Evolutionary conservation across 306 rosid genomes (phyloP).

Genomic region (Elaeagnus macrophylla): DNA sequence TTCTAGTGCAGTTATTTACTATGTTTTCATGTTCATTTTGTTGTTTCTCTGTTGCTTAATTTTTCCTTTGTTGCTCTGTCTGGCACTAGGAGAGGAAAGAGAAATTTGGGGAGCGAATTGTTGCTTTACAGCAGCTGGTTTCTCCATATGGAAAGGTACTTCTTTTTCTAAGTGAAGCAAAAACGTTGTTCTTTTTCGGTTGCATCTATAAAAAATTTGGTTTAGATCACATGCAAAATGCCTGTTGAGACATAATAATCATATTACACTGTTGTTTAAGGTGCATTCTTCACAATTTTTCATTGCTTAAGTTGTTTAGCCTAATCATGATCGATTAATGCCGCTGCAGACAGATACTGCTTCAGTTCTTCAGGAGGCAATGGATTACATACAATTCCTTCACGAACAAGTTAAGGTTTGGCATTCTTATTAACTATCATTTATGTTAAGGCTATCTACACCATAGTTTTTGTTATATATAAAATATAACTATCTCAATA

Average conservation of each 20-base stretch:
- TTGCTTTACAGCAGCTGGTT: slow-evolving; percentile 91
- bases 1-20: too few species aligned
- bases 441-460: too few species aligned
- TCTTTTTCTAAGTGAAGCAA: neutral
- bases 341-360: slow-evolving; percentile 92
- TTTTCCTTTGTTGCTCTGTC: slow-evolving; percentile 12
- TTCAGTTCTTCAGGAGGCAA: slow-evolving; percentile 84
- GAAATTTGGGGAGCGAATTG: slow-evolving; percentile 71
- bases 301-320: slow-evolving; percentile 1
- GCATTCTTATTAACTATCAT: slow-evolving; percentile 17
- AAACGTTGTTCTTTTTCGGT: neutral
- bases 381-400: slow-evolving; percentile 87
- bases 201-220: too few species aligned
- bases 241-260: neutral
- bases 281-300: neutral
- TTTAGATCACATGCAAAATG: too few species aligned
- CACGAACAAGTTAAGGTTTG: slow-evolving; percentile 96
- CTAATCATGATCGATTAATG: slow-evolving; percentile 9
- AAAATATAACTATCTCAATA: too few species aligned
- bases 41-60: slow-evolving; percentile 2
- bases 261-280: neutral
- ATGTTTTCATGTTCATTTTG: neutral
- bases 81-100: slow-evolving; percentile 76
- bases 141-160: slow-evolving; percentile 94
- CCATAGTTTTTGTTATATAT: too few species aligned